Conservation (phyloP, 768 basidiomycete species). For the Ramaria sp. region DNA sequence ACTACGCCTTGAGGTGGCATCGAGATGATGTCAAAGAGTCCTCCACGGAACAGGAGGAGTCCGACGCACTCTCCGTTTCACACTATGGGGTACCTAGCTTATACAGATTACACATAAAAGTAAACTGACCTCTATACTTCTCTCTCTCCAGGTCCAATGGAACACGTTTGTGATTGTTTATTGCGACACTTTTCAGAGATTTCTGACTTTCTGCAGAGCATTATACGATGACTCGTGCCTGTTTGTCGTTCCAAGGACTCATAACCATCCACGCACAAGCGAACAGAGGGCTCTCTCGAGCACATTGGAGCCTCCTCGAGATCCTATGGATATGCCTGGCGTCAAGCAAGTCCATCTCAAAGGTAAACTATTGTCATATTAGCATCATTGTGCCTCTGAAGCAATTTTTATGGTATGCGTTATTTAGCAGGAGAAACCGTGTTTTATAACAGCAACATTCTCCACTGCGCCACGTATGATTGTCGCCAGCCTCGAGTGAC, state of each 20-base stretch:
- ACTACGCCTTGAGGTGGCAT: slow-evolving; percentile 73
- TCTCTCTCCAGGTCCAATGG: slow-evolving; percentile 53
- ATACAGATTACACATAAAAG: background rate
- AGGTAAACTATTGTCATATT: slow-evolving; percentile 26
- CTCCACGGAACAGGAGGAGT: slow-evolving; percentile 51
- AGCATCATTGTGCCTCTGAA: too few species aligned
- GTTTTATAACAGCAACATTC: slow-evolving; percentile 72
- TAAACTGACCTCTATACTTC: background rate
- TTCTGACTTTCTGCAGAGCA: slow-evolving; percentile 31
- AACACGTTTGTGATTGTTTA: slow-evolving; percentile 47
- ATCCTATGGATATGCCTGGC: slow-evolving; percentile 66
- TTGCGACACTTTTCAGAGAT: background rate
- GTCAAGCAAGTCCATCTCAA: slow-evolving; percentile 42
- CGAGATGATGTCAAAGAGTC: slow-evolving; percentile 60
- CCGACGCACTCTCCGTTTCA: slow-evolving; percentile 42
- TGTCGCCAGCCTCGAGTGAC: slow-evolving; percentile 42
- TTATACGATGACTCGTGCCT: slow-evolving; percentile 60
- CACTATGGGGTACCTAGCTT: slow-evolving; percentile 43
- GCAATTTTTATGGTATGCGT: background rate
- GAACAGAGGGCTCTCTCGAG: slow-evolving; percentile 48
- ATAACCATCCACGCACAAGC: slow-evolving; percentile 42
- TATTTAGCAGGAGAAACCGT: slow-evolving; percentile 57
- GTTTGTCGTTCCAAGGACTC: slow-evolving; percentile 60
- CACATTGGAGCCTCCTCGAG: slow-evolving; percentile 34
- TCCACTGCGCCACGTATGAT: slow-evolving; percentile 63